Percentiles rank a stretch among this genome's conserved stretches.
Evolutionary conservation across 75 land plant genomes (phyloP).

Genomic region (Selaginella tamariscina): DNA sequence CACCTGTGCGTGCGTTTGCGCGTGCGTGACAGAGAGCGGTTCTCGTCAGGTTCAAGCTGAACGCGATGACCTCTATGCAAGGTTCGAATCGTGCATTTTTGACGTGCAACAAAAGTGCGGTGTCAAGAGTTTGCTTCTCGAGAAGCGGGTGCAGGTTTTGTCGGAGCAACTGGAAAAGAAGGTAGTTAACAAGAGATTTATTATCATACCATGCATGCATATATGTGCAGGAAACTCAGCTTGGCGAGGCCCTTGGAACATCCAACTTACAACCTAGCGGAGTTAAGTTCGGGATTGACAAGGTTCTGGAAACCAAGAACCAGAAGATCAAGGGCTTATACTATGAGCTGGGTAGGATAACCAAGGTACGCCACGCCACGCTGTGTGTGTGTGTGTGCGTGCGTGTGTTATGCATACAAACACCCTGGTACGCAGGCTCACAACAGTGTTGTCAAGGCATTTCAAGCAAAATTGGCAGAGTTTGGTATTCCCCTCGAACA

Average conservation of each 20-base stretch:
- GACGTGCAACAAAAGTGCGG: slow-evolving; percentile 34
- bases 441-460: slow-evolving; percentile 21
- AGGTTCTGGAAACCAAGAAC: slow-evolving; percentile 26
- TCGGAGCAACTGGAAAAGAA: slow-evolving; percentile 27
- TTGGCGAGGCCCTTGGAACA: slow-evolving; percentile 18
- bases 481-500: slow-evolving; percentile 31
- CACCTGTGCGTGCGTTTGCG: neutral
- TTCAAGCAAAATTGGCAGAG: slow-evolving; percentile 26
- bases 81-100: slow-evolving; percentile 25
- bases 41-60: slow-evolving; percentile 20
- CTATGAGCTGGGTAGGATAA: slow-evolving; percentile 27
- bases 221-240: slow-evolving; percentile 23
- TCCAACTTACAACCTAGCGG: neutral
- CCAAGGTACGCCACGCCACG: slow-evolving; percentile 16
- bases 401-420: no score
- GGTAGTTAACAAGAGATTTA: slow-evolving; percentile 7
- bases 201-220: neutral
- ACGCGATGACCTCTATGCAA: slow-evolving; percentile 26
- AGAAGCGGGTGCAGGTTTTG: slow-evolving; percentile 27
- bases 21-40: neutral
- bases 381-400: neutral
- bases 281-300: slow-evolving; percentile 19
- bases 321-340: slow-evolving; percentile 20
- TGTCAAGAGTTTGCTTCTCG: slow-evolving; percentile 21
- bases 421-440: slow-evolving; percentile 28